Evolutionary conservation across 371 early-diverging fungal species (phyloP).

Genomic region (Rhizopus sp.): DNA sequence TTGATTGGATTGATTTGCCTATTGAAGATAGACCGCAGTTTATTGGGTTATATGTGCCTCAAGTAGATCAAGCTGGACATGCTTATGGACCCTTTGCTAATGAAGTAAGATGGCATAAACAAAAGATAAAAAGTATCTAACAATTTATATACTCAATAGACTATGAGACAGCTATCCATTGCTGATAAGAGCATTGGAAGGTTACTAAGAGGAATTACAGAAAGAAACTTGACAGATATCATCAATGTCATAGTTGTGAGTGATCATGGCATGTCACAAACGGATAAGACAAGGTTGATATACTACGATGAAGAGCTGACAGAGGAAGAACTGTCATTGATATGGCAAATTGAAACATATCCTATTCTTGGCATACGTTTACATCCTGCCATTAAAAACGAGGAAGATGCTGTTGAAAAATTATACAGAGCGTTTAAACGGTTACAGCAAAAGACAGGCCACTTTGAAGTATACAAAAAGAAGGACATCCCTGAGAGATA

Average conservation of each 20-base stretch:
- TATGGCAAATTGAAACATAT: constrained; percentile 32
- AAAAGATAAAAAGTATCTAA: background rate
- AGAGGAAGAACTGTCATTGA: constrained; percentile 30
- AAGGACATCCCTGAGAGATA: constrained; percentile 66
- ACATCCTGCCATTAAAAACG: constrained; percentile 3
- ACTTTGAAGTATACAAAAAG: constrained; percentile 64
- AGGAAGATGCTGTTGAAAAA: constrained; percentile 27
- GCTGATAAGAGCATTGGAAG: constrained; percentile 74
- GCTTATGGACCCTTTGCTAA: constrained; percentile 74
- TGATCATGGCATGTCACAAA: constrained; percentile 92
- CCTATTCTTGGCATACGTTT: constrained; percentile 54
- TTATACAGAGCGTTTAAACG: constrained; percentile 43
- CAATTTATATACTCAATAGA: constrained; percentile 20
- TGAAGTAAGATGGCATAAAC: constrained; percentile 31
- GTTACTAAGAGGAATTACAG: constrained; percentile 58
- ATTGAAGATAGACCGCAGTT: constrained; percentile 72
- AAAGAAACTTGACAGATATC: constrained; percentile 63
- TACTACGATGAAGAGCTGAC: constrained; percentile 72
- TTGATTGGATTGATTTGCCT: constrained; percentile 84
- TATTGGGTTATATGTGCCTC: constrained; percentile 77
- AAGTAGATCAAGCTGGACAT: constrained; percentile 87
- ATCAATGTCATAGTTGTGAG: constrained; percentile 88
- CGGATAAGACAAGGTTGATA: constrained; percentile 53
- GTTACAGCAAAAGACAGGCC: constrained; percentile 27
- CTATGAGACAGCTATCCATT: constrained; percentile 26